Evolutionary conservation across 1,139 yeast species (phyloP), one percentile per base, ranked within the genome.

Genomic region (Suhomyces bolitotheri): DNA sequence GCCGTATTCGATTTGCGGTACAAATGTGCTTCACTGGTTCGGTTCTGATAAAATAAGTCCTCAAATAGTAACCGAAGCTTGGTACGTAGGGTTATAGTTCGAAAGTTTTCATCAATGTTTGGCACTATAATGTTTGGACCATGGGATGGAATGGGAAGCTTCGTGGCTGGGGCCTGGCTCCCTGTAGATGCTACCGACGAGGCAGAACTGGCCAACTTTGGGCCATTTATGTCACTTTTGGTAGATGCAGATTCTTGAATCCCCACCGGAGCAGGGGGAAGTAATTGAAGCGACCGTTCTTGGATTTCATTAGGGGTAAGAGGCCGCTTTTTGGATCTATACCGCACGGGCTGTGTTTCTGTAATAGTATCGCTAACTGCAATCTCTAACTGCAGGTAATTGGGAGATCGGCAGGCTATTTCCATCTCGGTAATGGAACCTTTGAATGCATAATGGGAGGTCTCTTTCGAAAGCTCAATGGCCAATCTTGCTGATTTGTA

Each of bases 291-390:
- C 24, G 42, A 24, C 27, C 42, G 30, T 28, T 63, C 72, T 40
- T 66, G 68, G n/a, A 55, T 46, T 47, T 68, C 73, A 29, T 60
- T 60, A 2, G 69, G 66, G 2, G 61, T 53, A 1, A 60, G 36
- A 0, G 74, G 73, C 11, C 60, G 53, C 42, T 60, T 68, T 33
- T 54, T 59, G 24, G 58, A 51, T 27, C 59, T 56, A 42, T 59
- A 64, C 31, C 46, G 53, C 0, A 73, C 72, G 2, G 80, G 79
- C 9, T 49, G 55, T 0, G 48, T 32, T 42, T 69, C 72, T 1
- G 76, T 61, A 11, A 51, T 45, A 0, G 78, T 71, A 4, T 63
- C 69, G 23, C 57, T 45, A 0, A 73, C 78, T 0, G 75, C 64
- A 25, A 73, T 44, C 34, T 67, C 71, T 20, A 53, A 45, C 4